Percentiles rank a stretch among this genome's conserved stretches.
Conservation (phyloP, 78 protist species). For the Dictyostelium capitatum region DNA sequence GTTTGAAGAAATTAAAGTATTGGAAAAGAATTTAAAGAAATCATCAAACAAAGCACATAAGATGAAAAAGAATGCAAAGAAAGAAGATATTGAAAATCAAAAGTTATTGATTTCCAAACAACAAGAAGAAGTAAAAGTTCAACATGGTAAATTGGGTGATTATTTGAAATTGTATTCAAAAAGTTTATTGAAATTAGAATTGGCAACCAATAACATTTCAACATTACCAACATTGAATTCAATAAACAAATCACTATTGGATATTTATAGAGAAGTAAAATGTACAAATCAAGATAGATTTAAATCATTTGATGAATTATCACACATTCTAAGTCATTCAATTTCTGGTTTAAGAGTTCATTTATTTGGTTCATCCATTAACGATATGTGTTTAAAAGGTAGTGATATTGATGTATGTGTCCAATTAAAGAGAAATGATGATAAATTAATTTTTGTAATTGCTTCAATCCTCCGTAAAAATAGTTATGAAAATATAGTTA, state of each 20-base stretch:
- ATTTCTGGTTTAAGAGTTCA: not conserved
- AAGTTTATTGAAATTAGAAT: too few relatives aligned
- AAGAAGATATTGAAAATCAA: not conserved
- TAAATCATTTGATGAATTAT: slow-evolving; percentile 3
- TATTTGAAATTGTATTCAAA: too few relatives aligned
- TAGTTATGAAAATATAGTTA: not conserved
- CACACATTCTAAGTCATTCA: not conserved
- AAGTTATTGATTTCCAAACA: not conserved
- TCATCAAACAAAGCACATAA: not conserved
- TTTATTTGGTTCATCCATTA: slow-evolving; percentile 1
- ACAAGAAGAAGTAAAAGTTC: not conserved
- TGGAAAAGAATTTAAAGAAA: slow-evolving; percentile 8
- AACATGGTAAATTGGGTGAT: too few relatives aligned
- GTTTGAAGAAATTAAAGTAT: not conserved
- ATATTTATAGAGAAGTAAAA: not conserved
- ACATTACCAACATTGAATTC: not conserved
- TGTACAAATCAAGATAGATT: not conserved
- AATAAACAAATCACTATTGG: not conserved
- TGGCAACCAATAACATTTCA: too few relatives aligned
- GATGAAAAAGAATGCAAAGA: not conserved
- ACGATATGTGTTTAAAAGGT: not conserved
- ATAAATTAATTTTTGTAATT: not conserved
- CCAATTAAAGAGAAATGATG: not conserved
- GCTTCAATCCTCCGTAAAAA: not conserved
- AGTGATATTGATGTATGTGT: slow-evolving; percentile 41